Evolutionary conservation across 1,284 basidiomycete species (phyloP).

Genomic region (Malassezia psittaci): DNA sequence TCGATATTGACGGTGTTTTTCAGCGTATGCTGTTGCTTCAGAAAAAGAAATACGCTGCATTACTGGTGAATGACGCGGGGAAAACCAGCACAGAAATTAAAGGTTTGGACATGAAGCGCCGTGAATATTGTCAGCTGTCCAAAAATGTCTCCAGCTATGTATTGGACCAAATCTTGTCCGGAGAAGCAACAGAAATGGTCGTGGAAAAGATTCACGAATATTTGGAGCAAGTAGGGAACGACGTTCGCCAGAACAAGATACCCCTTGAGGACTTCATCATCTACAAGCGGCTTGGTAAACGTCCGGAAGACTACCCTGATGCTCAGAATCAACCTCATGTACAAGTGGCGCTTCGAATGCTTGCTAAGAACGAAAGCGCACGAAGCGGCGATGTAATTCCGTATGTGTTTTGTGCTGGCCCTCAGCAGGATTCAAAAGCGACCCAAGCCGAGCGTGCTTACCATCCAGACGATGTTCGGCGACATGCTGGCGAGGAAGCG

Average conservation of each 20-base stretch:
- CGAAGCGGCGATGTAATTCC: conserved; percentile 86
- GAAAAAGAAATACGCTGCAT: conserved; percentile 98
- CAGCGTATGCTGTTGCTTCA: conserved; percentile 83
- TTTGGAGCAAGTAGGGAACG: conserved; percentile 62
- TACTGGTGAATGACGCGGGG: conserved; percentile 55
- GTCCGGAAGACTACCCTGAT: conserved; percentile 70
- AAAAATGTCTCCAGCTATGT: conserved; percentile 65
- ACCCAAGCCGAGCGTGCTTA: conserved; percentile 81
- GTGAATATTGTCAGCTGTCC: conserved; percentile 85
- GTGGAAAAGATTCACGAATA: conserved; percentile 90
- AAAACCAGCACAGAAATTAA: conserved; percentile 62
- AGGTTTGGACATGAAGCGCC: conserved; percentile 95
- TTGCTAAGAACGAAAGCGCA: conserved; percentile 67
- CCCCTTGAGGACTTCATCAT: conserved; percentile 88
- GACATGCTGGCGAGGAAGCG: conserved; percentile 37
- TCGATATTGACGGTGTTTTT: conserved; percentile 90
- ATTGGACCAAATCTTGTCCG: conserved; percentile 80
- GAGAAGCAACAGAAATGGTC: conserved; percentile 77
- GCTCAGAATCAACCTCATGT: conserved; percentile 91
- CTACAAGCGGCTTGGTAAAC: conserved; percentile 49
- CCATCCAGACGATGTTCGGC: conserved; percentile 83
- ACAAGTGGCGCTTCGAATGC: conserved; percentile 86
- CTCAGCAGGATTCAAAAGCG: conserved; percentile 63
- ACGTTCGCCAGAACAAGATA: conserved; percentile 65
- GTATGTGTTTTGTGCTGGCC: conserved; percentile 80